These are phyloP conservation scores for Penicillium rolfsii DNA, from an alignment of 2,329 filamentous ascomycete genomes.

Conservation along the genomic window DNA sequence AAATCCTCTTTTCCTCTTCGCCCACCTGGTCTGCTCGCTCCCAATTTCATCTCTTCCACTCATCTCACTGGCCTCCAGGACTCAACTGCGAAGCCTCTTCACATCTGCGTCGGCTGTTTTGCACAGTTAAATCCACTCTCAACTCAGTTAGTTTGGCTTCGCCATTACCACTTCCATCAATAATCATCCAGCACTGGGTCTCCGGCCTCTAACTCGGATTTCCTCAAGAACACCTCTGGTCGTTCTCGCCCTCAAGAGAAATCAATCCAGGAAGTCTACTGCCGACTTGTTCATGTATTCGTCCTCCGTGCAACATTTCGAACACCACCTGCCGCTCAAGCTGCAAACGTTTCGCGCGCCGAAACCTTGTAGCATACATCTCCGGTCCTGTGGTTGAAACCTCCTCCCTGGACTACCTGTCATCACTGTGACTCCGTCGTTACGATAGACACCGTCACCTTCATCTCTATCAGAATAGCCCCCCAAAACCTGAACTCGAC, in stretches of 20 bases:
- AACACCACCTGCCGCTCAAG: slow-evolving; percentile 90
- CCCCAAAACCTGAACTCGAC: slow-evolving; percentile 34
- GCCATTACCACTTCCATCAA: slow-evolving; percentile 28
- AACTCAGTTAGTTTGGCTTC: slow-evolving; percentile 20
- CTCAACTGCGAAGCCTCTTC: slow-evolving; percentile 21
- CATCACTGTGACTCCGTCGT: slow-evolving; percentile 31
- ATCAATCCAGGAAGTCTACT: slow-evolving; percentile 38
- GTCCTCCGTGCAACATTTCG: slow-evolving; percentile 92
- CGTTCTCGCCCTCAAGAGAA: slow-evolving; percentile 44
- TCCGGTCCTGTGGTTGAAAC: slow-evolving; percentile 88
- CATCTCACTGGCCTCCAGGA: slow-evolving; percentile 24
- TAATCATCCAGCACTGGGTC: slow-evolving; percentile 18
- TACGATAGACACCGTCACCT: slow-evolving; percentile 41
- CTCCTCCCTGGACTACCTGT: slow-evolving; percentile 33
- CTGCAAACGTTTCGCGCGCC: slow-evolving; percentile 96
- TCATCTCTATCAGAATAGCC: slow-evolving; percentile 21
- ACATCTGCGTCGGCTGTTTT: slow-evolving; percentile 25
- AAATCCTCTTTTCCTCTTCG: slow-evolving; percentile 26
- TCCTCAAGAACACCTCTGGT: slow-evolving; percentile 36
- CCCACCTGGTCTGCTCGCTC: slow-evolving; percentile 19
- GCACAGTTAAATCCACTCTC: slow-evolving; percentile 19
- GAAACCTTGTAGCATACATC: slow-evolving; percentile 88
- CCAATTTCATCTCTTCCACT: slow-evolving; percentile 23
- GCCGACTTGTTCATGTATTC: slow-evolving; percentile 92
- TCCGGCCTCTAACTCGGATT: slow-evolving; percentile 30